Evolutionary conservation across 176 grass and related monocot genomes (phyloP), one percentile per base, ranked within the genome.

Genomic region (Rhynchospora pubera): DNA sequence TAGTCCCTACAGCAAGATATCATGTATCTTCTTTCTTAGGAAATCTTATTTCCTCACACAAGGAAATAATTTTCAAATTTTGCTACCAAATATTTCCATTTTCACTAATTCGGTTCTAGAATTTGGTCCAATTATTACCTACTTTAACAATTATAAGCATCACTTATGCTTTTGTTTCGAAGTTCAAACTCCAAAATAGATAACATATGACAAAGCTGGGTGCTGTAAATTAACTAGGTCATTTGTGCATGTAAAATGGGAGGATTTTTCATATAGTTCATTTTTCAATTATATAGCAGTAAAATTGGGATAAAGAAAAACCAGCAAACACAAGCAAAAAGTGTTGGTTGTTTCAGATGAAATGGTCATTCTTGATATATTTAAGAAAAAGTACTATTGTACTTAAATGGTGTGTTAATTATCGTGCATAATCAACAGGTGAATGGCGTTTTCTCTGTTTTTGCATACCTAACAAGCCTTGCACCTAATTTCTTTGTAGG

Each of bases 401-500:
- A 21, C 21, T 12, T 32, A 10, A 10, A 13, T 56, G 47, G 39
- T 78, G 55, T 18, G 4, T 28, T 78, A 18, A 57, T 16, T 6
- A 57, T 9, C 48, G 14, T 78, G 73, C 13, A 46, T 57, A 77
- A 19, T 77, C 8, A 53, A 51, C 21, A 53, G 51, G 50, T 55
- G 19, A 77, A 77, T 16, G 26, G n/a, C 14, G 26, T 75, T 84
- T 65, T 43, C 16, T 66, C 62, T 15, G 12, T 80, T 15, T 79
- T 82, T 45, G 3, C 43, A 59, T 56, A 43, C 77, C 84, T 91
- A 60, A 91, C 43, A 42, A 19, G 65, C 56, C 22, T 75, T 84
- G 53, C 62, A 84, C 62, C 47, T 50, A 85, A 88, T 85, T 91
- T 80, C 39, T 80, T 4, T 78, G 63, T 80, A 99, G 96, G 87